Conservation (phyloP, 2,329 filamentous ascomycete genomes). For the Cytospora schulzeri region DNA sequence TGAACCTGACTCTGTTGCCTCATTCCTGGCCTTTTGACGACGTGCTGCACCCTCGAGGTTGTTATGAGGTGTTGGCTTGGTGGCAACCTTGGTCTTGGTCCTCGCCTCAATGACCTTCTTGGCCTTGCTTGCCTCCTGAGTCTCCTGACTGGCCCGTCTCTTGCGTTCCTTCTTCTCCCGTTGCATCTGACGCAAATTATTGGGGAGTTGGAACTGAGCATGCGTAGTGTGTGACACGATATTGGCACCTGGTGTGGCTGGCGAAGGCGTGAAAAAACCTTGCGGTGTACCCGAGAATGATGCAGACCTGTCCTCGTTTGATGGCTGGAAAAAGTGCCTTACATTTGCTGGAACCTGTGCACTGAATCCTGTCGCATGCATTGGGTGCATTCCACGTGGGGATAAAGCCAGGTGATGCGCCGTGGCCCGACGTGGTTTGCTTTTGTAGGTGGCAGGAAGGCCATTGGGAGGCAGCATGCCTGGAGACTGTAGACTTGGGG, state of each 20-base stretch:
- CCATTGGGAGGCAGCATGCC: constrained; percentile 14
- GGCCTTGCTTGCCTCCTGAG: not conserved
- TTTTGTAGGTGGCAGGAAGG: not conserved
- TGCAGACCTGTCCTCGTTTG: constrained; percentile 1
- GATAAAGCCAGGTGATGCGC: not conserved
- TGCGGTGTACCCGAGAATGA: not conserved
- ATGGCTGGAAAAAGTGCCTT: constrained; percentile 15
- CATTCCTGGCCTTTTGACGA: not conserved
- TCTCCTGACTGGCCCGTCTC: not conserved
- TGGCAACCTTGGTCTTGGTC: not conserved
- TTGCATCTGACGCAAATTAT: not conserved
- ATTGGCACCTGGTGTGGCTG: not conserved
- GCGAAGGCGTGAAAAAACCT: not conserved
- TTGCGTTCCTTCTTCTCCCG: constrained; percentile 8
- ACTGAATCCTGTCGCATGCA: constrained; percentile 13
- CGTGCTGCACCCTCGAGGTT: not conserved
- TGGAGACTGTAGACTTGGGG: constrained; percentile 3
- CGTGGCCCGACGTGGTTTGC: constrained; percentile 2
- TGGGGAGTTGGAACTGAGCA: constrained; percentile 7
- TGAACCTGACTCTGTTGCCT: not conserved
- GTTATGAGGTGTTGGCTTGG: not conserved
- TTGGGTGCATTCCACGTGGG: not conserved
- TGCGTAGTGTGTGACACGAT: not conserved
- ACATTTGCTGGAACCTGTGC: constrained; percentile 14
- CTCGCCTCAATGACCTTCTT: not conserved